phyloP scores from a whole-genome alignment of 208 protist species.

The Balamuthia mandrillaris region DNA sequence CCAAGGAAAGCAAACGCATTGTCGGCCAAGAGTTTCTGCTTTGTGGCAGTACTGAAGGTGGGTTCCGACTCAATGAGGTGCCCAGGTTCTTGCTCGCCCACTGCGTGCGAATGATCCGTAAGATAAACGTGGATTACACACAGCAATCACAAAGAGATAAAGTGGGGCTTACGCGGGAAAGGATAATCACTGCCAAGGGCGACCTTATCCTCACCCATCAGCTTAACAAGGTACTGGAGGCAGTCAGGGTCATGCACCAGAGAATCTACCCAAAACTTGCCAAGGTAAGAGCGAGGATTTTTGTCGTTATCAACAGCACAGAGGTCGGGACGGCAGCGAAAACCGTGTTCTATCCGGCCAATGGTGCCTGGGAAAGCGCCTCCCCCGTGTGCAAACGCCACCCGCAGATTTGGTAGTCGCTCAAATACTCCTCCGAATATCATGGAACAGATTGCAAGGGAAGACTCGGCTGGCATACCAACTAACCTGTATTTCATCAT shows the following conservation, averaged over 20 bases:
- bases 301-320: slow-evolving; percentile 61
- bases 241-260: slow-evolving; percentile 70
- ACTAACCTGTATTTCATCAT: slow-evolving; percentile 65
- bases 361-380: slow-evolving; percentile 77
- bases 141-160: not conserved
- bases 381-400: slow-evolving; percentile 78
- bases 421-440: slow-evolving; percentile 79
- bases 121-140: not conserved
- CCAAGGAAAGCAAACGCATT: slow-evolving; percentile 59
- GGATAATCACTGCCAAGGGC: slow-evolving; percentile 72
- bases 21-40: slow-evolving; percentile 40
- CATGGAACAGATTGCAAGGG: slow-evolving; percentile 73
- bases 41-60: slow-evolving; percentile 35
- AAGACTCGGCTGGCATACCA: slow-evolving; percentile 80
- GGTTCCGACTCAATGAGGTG: slow-evolving; percentile 50
- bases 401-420: slow-evolving; percentile 62
- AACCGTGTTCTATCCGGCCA: slow-evolving; percentile 74
- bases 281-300: slow-evolving; percentile 57
- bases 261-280: slow-evolving; percentile 75
- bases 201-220: slow-evolving; percentile 69
- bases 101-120: not conserved
- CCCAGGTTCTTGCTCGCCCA: slow-evolving; percentile 19
- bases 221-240: slow-evolving; percentile 67
- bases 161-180: slow-evolving; percentile 54
- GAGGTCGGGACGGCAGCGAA: slow-evolving; percentile 74